Evolutionary conservation across 176 grass and related monocot species (phyloP).

Genomic region (Guadua angustifolia): DNA sequence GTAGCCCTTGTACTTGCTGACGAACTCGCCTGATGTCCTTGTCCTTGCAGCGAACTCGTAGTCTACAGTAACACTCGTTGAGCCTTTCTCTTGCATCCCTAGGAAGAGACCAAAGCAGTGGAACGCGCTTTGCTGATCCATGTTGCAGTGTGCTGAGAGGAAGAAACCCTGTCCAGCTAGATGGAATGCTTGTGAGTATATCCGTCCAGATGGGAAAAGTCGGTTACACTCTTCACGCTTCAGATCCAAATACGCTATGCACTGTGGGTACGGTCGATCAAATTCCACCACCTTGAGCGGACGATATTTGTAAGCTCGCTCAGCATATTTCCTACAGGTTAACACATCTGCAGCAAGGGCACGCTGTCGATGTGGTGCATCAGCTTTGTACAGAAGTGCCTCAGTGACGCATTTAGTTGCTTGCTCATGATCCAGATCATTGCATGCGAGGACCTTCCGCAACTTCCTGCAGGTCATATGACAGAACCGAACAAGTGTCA

Average conservation of each 20-base stretch:
- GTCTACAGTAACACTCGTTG: constrained; percentile 84
- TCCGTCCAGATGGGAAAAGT: constrained; percentile 84
- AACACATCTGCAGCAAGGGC: constrained; percentile 67
- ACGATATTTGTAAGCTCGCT: constrained; percentile 93
- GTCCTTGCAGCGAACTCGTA: constrained; percentile 91
- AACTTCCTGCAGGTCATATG: constrained; percentile 92
- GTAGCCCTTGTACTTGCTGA: constrained; percentile 92
- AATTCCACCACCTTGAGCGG: constrained; percentile 96
- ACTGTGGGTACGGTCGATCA: constrained; percentile 78
- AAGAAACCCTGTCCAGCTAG: constrained; percentile 95
- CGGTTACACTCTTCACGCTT: constrained; percentile 79
- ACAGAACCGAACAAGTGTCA: constrained; percentile 72
- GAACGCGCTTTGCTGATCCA: constrained; percentile 80
- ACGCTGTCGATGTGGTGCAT: constrained; percentile 77
- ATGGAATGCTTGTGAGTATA: constrained; percentile 94
- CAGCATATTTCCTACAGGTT: constrained; percentile 57
- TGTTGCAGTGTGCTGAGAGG: constrained; percentile 90
- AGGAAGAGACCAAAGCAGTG: constrained; percentile 95
- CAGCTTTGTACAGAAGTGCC: constrained; percentile 87
- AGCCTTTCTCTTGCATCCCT: constrained; percentile 97
- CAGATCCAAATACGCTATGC: constrained; percentile 89
- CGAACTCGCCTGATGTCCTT: constrained; percentile 79
- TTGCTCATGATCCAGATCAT: constrained; percentile 78
- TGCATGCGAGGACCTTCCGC: constrained; percentile 79
- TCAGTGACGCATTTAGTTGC: constrained; percentile 74